Conservation (phyloP, 371 early-diverging fungal genomes). For the Haplosporangium sp. region DNA sequence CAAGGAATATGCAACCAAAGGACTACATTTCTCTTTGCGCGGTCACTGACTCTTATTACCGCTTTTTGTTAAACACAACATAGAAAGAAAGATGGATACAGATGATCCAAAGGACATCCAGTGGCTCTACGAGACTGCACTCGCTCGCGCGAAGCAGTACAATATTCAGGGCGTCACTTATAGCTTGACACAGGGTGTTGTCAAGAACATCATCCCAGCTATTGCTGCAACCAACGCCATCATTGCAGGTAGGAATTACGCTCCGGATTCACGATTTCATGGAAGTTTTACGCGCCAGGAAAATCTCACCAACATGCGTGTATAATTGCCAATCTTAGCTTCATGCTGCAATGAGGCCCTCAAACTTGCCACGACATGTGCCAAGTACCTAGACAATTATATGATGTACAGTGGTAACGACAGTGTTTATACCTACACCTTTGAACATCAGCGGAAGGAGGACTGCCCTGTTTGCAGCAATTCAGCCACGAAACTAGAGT, state of each 20-base stretch:
- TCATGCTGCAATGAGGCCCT: conserved; percentile 95
- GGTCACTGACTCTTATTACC: too few relatives aligned
- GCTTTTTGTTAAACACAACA: neutral
- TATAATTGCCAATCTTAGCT: conserved; percentile 61
- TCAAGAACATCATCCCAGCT: conserved; percentile 86
- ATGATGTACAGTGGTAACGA: conserved; percentile 95
- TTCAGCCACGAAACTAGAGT: conserved; percentile 55
- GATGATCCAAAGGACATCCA: conserved; percentile 92
- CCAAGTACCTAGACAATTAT: conserved; percentile 88
- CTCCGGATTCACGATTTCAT: neutral
- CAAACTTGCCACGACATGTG: conserved; percentile 86
- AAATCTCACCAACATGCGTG: neutral
- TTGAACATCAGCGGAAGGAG: conserved; percentile 83
- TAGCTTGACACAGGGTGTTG: conserved; percentile 94
- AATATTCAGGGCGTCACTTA: conserved; percentile 92
- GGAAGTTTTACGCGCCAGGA: too few relatives aligned
- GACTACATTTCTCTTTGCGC: too few relatives aligned
- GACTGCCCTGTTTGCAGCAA: conserved; percentile 94
- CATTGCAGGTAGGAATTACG: conserved; percentile 59
- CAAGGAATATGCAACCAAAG: too few relatives aligned
- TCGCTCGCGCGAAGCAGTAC: conserved; percentile 78
- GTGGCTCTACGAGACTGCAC: conserved; percentile 88
- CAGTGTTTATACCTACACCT: conserved; percentile 92
- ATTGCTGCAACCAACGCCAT: conserved; percentile 84
- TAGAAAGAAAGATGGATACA: conserved; percentile 85